These are phyloP conservation scores for Aureobasidium sp. DNA, from an alignment of 2,329 filamentous ascomycete genomes.

Conservation along the genomic window DNA sequence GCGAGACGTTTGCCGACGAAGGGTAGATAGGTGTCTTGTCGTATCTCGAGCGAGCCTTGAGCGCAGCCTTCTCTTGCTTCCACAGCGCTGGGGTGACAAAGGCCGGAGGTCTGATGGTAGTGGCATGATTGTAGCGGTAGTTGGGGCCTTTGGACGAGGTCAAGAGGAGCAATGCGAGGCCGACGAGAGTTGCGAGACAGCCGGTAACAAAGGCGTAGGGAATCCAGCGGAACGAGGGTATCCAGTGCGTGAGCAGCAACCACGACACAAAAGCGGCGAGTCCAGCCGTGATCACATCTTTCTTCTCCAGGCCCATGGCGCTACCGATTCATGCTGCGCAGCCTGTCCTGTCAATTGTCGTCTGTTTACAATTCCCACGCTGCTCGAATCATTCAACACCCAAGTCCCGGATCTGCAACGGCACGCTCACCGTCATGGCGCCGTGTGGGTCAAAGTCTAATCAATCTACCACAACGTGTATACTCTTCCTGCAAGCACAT, in stretches of 20 bases:
- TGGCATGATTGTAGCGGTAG: conserved; percentile 48
- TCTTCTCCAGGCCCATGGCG: conserved; percentile 62
- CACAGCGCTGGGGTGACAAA: conserved; percentile 44
- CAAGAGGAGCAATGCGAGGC: conserved; percentile 52
- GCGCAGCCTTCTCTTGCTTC: conserved; percentile 60
- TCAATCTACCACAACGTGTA: background rate
- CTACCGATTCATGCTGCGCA: background rate
- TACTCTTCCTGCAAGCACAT: too few species aligned
- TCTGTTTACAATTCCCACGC: conserved; percentile 1
- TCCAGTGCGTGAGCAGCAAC: conserved; percentile 77
- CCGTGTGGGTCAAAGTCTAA: background rate
- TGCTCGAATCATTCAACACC: background rate
- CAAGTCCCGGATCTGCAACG: conserved; percentile 9
- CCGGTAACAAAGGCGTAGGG: conserved; percentile 78
- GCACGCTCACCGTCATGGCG: background rate
- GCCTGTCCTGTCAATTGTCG: background rate
- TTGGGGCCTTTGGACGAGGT: conserved; percentile 54
- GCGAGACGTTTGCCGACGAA: conserved; percentile 68
- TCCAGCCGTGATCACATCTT: conserved; percentile 62
- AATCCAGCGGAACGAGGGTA: conserved; percentile 74
- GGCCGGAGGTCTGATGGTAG: conserved; percentile 27
- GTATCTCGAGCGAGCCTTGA: conserved; percentile 62
- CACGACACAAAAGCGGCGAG: conserved; percentile 74
- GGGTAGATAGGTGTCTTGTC: conserved; percentile 63
- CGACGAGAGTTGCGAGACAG: conserved; percentile 47